Base-by-base conservation (phyloP, 345 rosid genomes). In the Citrus trifoliata region DNA sequence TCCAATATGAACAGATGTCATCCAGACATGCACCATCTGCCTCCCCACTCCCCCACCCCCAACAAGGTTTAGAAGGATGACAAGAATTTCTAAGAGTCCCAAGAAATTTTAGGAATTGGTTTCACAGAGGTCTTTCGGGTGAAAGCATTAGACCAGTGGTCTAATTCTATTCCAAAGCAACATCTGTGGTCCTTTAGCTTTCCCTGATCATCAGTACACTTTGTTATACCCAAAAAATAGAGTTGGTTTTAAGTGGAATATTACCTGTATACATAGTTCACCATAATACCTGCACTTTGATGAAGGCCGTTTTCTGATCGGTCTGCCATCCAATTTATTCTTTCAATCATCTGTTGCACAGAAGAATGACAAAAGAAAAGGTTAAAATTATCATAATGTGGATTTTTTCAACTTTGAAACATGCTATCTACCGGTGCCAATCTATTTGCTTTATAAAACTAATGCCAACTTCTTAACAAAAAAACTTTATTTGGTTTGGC, bases 241-340 rank as follows among this genome's bases (percentile, higher is more conserved):
- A 35, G 37, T 35, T 46, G 74, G 14, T 30, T 25, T 72, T 72
- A 33, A 74, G 56, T 6, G n/a, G 28, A 66, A 74, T 30, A 65
- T 71, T 85, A 94, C 98, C 98, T 94, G 85, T 96, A 96, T 70
- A 91, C 87, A 65, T 93, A 94, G 81, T 94, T 96, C 71, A 93
- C 98, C 98, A 94, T 93, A 68, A 94, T 89, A 79, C 98, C 94
- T 68, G 86, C 94, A 82, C 98, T 93, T 75, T 91, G 97, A 38
- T 63, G 65, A 71, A 90, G 83, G 56, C 94, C 95, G 82, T 89
- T 94, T 76, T 90, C 92, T 4, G 97, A 93, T 62, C 46, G 78
- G 80, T 93, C 94, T 2, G 97, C 98, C 98, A 96, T 93, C 99
- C 98, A 96, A 66, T 94, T 96, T 84, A 96, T 85, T 86, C 97